phyloP scores from a whole-genome alignment of 768 basidiomycete species.

The Pleurotus pulmonarius region DNA sequence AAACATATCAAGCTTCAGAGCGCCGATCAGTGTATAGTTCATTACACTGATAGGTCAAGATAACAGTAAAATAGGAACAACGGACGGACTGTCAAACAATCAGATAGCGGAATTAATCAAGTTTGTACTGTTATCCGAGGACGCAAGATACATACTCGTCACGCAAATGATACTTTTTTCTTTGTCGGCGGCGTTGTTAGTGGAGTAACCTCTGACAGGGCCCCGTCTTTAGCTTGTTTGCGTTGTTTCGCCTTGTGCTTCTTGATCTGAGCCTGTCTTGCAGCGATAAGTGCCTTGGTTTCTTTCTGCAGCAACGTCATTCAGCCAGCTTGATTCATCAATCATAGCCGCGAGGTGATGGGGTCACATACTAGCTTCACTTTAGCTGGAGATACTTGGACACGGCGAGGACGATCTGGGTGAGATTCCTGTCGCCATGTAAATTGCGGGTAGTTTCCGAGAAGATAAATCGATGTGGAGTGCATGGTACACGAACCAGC shows the following conservation, averaged over 20 bases:
- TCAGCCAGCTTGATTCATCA: not conserved
- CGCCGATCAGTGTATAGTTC: not conserved
- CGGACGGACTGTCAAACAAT: not conserved
- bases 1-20: not conserved
- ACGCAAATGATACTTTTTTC: conserved; percentile 9
- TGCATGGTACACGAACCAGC: not conserved
- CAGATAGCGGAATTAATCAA: not conserved
- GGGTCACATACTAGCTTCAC: conserved; percentile 31
- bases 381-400: conserved; percentile 25
- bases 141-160: not conserved
- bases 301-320: conserved; percentile 32
- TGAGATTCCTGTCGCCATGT: conserved; percentile 14
- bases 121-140: not conserved
- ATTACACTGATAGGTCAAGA: not conserved
- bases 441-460: not conserved
- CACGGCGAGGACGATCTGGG: not conserved
- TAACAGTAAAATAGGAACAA: not conserved
- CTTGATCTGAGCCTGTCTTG: conserved; percentile 32
- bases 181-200: not conserved
- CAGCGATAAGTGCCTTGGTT: conserved; percentile 33
- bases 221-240: conserved; percentile 14
- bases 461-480: not conserved
- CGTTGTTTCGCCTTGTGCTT: conserved; percentile 32
- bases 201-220: not conserved
- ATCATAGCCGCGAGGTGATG: not conserved